Evolutionary conservation across 1,284 basidiomycete genomes (phyloP).

Genomic region (Ceratobasidium sp.): DNA sequence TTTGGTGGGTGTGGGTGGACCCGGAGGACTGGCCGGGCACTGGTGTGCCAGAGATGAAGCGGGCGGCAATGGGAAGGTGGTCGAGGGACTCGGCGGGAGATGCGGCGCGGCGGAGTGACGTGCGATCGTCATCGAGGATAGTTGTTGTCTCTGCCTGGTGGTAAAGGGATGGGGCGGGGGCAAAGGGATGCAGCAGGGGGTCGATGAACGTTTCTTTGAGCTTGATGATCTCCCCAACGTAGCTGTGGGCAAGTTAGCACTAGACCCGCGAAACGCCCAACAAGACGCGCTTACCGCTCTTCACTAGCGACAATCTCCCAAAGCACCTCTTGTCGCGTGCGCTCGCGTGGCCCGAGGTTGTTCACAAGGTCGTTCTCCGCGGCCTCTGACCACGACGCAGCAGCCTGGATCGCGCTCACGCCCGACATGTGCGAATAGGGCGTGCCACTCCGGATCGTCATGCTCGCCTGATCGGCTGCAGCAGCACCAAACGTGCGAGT

Average conservation of each 20-base stretch:
- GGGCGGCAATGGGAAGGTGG: slow-evolving; percentile 89
- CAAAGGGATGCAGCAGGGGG: slow-evolving; percentile 87
- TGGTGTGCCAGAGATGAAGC: slow-evolving; percentile 84
- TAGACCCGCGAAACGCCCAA: neutral
- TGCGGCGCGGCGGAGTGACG: slow-evolving; percentile 65
- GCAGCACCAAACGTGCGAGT: slow-evolving; percentile 54
- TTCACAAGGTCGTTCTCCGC: slow-evolving; percentile 95
- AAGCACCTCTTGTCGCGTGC: slow-evolving; percentile 95
- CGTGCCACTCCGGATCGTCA: slow-evolving; percentile 76
- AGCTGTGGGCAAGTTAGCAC: slow-evolving; percentile 67
- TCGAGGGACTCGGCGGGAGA: slow-evolving; percentile 76
- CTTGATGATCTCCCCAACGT: slow-evolving; percentile 89
- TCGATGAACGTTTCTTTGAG: slow-evolving; percentile 95
- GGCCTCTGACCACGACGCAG: slow-evolving; percentile 94
- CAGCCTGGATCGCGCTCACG: slow-evolving; percentile 73
- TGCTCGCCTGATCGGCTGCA: slow-evolving; percentile 42
- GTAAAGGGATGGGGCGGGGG: slow-evolving; percentile 68
- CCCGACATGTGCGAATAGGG: slow-evolving; percentile 84
- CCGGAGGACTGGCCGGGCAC: slow-evolving; percentile 62
- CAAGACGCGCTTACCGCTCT: slow-evolving; percentile 76
- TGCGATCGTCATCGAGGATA: slow-evolving; percentile 71
- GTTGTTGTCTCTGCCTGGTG: slow-evolving; percentile 59
- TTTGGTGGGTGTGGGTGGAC: slow-evolving; percentile 58
- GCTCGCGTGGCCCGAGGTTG: slow-evolving; percentile 91
- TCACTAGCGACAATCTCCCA: slow-evolving; percentile 99